Conservation (phyloP, 257 asterid genomes). For the Hygrophila difformis region DNA sequence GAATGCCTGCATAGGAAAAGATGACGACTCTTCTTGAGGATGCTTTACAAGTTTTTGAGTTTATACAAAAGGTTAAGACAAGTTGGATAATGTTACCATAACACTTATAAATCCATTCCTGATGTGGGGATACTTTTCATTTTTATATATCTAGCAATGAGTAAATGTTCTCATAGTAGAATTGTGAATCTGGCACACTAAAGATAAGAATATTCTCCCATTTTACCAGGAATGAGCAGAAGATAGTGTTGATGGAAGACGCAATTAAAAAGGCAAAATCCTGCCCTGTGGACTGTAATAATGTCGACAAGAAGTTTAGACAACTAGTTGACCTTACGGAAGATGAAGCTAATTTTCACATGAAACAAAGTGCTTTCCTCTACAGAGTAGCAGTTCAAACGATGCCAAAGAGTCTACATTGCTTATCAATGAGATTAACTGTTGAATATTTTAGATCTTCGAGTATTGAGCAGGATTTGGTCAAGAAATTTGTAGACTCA, state of each 20-base stretch:
- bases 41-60: too few species aligned
- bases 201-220: conserved; percentile 18
- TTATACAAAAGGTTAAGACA: too few species aligned
- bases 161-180: conserved; percentile 7
- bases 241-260: conserved; percentile 67
- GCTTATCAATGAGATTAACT: conserved; percentile 87
- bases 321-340: conserved; percentile 88
- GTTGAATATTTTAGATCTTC: conserved; percentile 80
- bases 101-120: too few species aligned
- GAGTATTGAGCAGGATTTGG: conserved; percentile 41
- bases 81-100: too few species aligned
- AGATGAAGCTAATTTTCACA: conserved; percentile 93
- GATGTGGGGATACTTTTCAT: too few species aligned
- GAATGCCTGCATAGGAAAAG: too few species aligned
- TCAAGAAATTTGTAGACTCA: conserved; percentile 53
- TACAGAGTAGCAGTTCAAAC: conserved; percentile 95
- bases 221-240: conserved; percentile 52
- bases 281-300: conserved; percentile 74
- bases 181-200: conserved; percentile 9
- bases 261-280: conserved; percentile 64
- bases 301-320: conserved; percentile 95
- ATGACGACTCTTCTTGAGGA: too few species aligned
- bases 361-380: conserved; percentile 96
- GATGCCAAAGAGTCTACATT: conserved; percentile 94
- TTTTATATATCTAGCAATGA: too few species aligned